A percentile compares a stretch with the other conserved stretches of the same genome.
phyloP scores from a whole-genome alignment of 1,139 yeast species.

The Taiozyma onychis region DNA sequence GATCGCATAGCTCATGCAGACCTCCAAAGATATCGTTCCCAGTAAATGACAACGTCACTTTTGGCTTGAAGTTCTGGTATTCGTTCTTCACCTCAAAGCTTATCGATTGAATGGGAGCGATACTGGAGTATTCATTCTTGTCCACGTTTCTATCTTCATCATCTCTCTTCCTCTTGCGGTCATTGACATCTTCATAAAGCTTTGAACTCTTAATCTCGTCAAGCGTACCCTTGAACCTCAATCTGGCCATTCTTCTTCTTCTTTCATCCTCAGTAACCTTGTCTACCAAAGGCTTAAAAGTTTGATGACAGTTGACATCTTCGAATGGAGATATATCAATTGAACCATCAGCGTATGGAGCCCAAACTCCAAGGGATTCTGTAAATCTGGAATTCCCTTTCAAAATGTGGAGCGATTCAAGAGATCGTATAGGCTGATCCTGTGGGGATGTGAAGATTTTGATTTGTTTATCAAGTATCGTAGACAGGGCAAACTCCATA shows the following conservation, averaged over 20 bases:
- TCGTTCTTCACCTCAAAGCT: constrained; percentile 35
- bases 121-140: constrained; percentile 37
- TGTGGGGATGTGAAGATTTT: constrained; percentile 23
- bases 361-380: constrained; percentile 62
- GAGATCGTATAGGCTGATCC: constrained; percentile 46
- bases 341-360: constrained; percentile 58
- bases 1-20: constrained; percentile 61
- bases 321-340: constrained; percentile 61
- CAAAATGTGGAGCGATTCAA: constrained; percentile 32
- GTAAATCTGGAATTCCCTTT: constrained; percentile 59
- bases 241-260: constrained; percentile 26
- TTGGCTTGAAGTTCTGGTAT: constrained; percentile 20
- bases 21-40: constrained; percentile 86
- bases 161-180: constrained; percentile 16
- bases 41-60: constrained; percentile 44
- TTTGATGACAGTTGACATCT: constrained; percentile 25
- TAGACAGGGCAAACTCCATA: constrained; percentile 45
- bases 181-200: constrained; percentile 10
- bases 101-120: constrained; percentile 50
- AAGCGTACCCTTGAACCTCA: constrained; percentile 52
- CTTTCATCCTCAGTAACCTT: constrained; percentile 11
- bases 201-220: constrained; percentile 30
- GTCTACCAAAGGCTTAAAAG: constrained; percentile 14
- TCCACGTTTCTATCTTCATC: constrained; percentile 18
- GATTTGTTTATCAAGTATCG: constrained; percentile 29